Evolutionary conservation across 2,329 filamentous ascomycete genomes (phyloP), one percentile per base, ranked within the genome.

Genomic region (Trichophyton simii): DNA sequence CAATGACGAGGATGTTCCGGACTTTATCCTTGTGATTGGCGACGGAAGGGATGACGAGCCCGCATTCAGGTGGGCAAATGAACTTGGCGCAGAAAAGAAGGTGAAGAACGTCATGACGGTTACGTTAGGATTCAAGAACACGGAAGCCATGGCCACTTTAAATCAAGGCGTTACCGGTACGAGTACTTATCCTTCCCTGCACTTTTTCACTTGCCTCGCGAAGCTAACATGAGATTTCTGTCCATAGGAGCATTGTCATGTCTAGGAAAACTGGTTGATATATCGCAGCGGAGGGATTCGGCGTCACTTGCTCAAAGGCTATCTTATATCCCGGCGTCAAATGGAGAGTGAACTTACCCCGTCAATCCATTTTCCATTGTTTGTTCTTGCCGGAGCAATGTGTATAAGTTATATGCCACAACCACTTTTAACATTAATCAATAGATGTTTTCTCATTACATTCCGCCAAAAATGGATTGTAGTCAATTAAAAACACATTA

Each of bases 11-110:
- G 62, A 64, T 15, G 71, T 80, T 0, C 82, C 90, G 0, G 90
- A 96, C 71, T 97, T 96, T 73, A 75, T 97, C 61, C 84, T 96
- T 77, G 88, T 96, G 5, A 83, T 91, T 38, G 92, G 92, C 42
- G 91, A 96, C 69, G 90, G 91, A 48, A 86, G 92, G 36, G 92
- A 96, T 67, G 94, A 97, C 66, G 92, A 97, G 71, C 87, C 89
- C 67, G 87, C 96, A 20, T 97, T 96, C 77, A 86, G 86, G 64
- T 97, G 94, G 92, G 94, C 92, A 18, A 96, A 96, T 75, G 80
- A 83, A 57, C 77, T 96, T 9, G 80, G 80, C 22, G 79, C 81
- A 2, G 76, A 81, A 7, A 80, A 81, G 18, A 75, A 76, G 1
- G 80, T 91, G 50, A 76, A 84, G 58, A 80, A 89, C 61, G 88